Evolutionary conservation across 2,329 filamentous ascomycete species (phyloP).

Genomic region (Fusarium tjaetaba): DNA sequence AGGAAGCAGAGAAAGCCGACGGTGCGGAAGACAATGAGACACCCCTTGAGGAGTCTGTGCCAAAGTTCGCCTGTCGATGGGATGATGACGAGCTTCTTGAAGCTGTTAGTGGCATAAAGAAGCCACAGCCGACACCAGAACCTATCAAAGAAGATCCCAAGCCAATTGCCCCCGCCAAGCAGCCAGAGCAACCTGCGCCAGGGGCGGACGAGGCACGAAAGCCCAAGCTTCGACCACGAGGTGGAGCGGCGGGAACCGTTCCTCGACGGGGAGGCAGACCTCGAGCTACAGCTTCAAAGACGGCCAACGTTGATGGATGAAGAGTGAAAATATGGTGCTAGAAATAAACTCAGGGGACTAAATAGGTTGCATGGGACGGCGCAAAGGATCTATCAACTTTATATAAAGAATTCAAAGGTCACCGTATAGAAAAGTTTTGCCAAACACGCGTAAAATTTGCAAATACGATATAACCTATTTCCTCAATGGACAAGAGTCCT

Average conservation of each 20-base stretch:
- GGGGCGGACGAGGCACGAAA: conserved; percentile 43
- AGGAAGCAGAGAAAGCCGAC: conserved; percentile 32
- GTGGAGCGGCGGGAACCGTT: conserved; percentile 38
- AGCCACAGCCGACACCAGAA: conserved; percentile 47
- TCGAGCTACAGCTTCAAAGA: conserved; percentile 37
- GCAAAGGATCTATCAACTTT: conserved; percentile 24
- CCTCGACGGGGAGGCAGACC: conserved; percentile 45
- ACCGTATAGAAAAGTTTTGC: background rate
- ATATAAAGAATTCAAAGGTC: background rate
- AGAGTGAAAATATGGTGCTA: background rate
- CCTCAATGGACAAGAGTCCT: conserved; percentile 26
- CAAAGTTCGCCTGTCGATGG: conserved; percentile 55
- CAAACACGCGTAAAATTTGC: conserved; percentile 38
- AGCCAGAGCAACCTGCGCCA: conserved; percentile 24
- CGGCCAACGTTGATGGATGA: conserved; percentile 15
- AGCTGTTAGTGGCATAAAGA: conserved; percentile 57
- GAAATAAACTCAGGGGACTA: background rate
- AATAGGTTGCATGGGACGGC: conserved; percentile 38
- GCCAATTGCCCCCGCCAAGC: conserved; percentile 26
- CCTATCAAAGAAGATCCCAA: conserved; percentile 45
- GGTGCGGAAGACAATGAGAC: conserved; percentile 23
- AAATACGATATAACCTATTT: conserved; percentile 34
- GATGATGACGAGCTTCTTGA: conserved; percentile 56
- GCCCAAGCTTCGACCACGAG: conserved; percentile 41
- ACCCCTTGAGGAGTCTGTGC: conserved; percentile 50